phyloP scores from a whole-genome alignment of 2,329 filamentous ascomycete genomes.

The Penicillium glabrum region DNA sequence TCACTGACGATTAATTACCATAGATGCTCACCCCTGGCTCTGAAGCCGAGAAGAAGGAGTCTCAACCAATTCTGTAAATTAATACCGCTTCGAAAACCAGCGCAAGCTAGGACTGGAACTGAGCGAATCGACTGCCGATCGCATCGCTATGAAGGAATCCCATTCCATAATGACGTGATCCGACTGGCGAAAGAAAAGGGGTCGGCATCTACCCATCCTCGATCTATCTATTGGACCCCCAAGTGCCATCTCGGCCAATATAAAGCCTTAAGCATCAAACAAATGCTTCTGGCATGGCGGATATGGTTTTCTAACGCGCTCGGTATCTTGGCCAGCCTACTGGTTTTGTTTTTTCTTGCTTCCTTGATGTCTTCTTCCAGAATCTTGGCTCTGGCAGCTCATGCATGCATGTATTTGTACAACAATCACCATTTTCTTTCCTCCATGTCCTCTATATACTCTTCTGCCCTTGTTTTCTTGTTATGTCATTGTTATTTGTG shows the following conservation, averaged over 20 bases:
- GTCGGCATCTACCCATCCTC: background rate
- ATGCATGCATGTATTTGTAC: slow-evolving; percentile 42
- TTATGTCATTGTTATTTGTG: slow-evolving; percentile 5
- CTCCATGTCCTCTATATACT: slow-evolving; percentile 15
- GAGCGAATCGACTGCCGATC: slow-evolving; percentile 8
- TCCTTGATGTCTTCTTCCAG: slow-evolving; percentile 27
- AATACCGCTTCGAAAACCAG: slow-evolving; percentile 21
- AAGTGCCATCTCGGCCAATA: background rate
- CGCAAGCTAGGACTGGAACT: slow-evolving; percentile 17
- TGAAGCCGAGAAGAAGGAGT: slow-evolving; percentile 29
- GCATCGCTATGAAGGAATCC: background rate
- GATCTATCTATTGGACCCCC: background rate
- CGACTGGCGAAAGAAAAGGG: slow-evolving; percentile 3
- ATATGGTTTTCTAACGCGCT: background rate
- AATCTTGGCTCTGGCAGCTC: slow-evolving; percentile 29
- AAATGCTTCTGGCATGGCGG: background rate
- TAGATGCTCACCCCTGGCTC: slow-evolving; percentile 46
- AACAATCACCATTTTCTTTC: slow-evolving; percentile 26
- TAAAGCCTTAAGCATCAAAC: background rate
- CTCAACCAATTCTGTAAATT: slow-evolving; percentile 40
- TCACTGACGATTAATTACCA: slow-evolving; percentile 14
- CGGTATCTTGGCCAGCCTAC: background rate
- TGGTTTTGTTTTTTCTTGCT: slow-evolving; percentile 11
- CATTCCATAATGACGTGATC: background rate
- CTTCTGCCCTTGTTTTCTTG: slow-evolving; percentile 11